Evolutionary conservation across 345 rosid species (phyloP), one percentile per base, ranked within the genome.

Genomic region (Abelmoschus esculentus): DNA sequence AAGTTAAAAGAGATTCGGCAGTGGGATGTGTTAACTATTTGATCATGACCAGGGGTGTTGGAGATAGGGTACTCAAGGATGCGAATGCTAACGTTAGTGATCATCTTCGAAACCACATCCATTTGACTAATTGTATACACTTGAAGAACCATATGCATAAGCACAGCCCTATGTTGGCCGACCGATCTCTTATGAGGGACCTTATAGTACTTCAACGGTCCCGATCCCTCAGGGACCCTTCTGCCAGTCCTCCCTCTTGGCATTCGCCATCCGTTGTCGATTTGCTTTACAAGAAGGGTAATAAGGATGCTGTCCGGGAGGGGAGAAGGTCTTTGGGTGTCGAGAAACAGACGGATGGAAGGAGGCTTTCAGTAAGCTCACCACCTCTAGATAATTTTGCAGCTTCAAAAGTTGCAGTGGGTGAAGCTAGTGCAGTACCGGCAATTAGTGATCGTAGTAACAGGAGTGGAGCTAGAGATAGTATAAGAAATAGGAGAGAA

Each of bases 81-180:
- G 72, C 90, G 67, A 90, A 92, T 86, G 90, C 92, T 69, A 95
- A 90, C 71, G 82, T 96, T 46, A 75, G 90, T 69, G 97, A 96
- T 74, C 98, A 96, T 86, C 97, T 90, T 36, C 93, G 96, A 69
- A 90, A 90, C 78, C 98, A 96, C 79, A 83, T 96, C 73, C 99
- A 96, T 72, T 84, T 96, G 72, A 90, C 97, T 46, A 96, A 96
- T 63, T 96, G 98, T 76, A 96, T 96, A 73, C 98, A 96, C 83
- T 84, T 96, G 84, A 96, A 96, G 84, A 89, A 96, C 75, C 99
- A 92, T 77, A 92, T 92, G 98, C 99, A 92, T 76, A 95, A 91
- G 80, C 99, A 92, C 64, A 92, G 92, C 74, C 97, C 98, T 19
- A 83, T 87, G 56, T 79, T 86, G 66, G 79, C 81, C 0, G 92